Conservation (phyloP, 768 basidiomycete genomes). For the Lactarius indigo region DNA sequence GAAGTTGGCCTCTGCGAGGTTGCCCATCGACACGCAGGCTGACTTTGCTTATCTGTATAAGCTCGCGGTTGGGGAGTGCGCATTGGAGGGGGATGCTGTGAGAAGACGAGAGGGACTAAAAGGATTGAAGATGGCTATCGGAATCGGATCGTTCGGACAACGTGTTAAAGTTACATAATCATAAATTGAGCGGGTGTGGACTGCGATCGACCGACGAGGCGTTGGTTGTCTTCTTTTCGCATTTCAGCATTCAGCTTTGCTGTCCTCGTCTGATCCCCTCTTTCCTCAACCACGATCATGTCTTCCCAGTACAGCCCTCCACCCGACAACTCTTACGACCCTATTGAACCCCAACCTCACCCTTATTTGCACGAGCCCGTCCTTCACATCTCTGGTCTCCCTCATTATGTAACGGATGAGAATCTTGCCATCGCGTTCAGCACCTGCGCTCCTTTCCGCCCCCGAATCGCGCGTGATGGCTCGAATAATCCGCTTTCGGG, state of each 20-base stretch:
- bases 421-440: slow-evolving; percentile 71
- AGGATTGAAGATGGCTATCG: slow-evolving; percentile 47
- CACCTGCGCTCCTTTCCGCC: slow-evolving; percentile 77
- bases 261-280: neutral
- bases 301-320: slow-evolving; percentile 22
- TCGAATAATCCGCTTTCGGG: slow-evolving; percentile 53
- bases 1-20: slow-evolving; percentile 46
- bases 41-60: slow-evolving; percentile 82
- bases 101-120: slow-evolving; percentile 51
- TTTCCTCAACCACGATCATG: slow-evolving; percentile 10
- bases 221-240: slow-evolving; percentile 4
- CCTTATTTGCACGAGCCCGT: slow-evolving; percentile 84
- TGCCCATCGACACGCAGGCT: slow-evolving; percentile 82
- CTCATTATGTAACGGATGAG: slow-evolving; percentile 70
- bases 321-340: slow-evolving; percentile 19
- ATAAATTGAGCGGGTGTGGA: slow-evolving; percentile 16
- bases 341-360: slow-evolving; percentile 46
- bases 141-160: neutral
- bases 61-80: slow-evolving; percentile 50
- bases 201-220: neutral
- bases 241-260: neutral
- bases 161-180: slow-evolving; percentile 24
- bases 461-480: slow-evolving; percentile 64
- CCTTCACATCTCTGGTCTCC: slow-evolving; percentile 76
- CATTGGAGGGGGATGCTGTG: slow-evolving; percentile 52